Percentiles rank a stretch among this genome's conserved stretches.
These are phyloP conservation scores for Apophysomyces elegans DNA, from an alignment of 371 early-diverging fungal genomes.

Conservation along the genomic window DNA sequence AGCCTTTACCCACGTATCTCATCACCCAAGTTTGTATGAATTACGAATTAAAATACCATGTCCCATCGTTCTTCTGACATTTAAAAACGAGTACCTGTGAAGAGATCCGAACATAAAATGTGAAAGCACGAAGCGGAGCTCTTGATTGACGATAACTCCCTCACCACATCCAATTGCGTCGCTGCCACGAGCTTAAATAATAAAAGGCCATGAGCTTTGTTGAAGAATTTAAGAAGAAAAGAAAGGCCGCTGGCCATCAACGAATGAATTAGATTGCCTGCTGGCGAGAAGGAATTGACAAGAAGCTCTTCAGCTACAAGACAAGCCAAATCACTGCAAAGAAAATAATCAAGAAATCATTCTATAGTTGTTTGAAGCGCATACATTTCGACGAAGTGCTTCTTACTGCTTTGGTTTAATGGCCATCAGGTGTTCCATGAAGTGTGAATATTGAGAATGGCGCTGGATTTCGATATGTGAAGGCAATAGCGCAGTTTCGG, in stretches of 20 bases:
- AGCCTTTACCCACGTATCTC: too few relatives aligned
- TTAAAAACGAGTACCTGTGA: too few relatives aligned
- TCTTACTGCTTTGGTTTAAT: conserved; percentile 1
- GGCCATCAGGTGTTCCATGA: not conserved
- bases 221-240: not conserved
- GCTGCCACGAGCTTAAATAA: not conserved
- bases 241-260: not conserved
- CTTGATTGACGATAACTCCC: not conserved
- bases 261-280: not conserved
- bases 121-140: not conserved
- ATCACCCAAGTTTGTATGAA: too few relatives aligned
- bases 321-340: too few relatives aligned
- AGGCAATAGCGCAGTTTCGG: conserved; percentile 6
- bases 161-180: conserved; percentile 3
- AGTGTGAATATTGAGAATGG: conserved; percentile 7
- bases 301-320: too few relatives aligned
- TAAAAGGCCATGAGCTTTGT: not conserved
- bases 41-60: too few relatives aligned
- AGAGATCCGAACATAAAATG: too few relatives aligned
- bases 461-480: not conserved
- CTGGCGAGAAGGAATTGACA: too few relatives aligned
- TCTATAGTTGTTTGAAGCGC: too few relatives aligned
- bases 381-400: conserved; percentile 2
- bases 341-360: too few relatives aligned
- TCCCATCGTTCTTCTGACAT: too few relatives aligned